phyloP scores from a whole-genome alignment of 2,329 filamentous ascomycete genomes.

The Paracoccidioides lutzii region DNA sequence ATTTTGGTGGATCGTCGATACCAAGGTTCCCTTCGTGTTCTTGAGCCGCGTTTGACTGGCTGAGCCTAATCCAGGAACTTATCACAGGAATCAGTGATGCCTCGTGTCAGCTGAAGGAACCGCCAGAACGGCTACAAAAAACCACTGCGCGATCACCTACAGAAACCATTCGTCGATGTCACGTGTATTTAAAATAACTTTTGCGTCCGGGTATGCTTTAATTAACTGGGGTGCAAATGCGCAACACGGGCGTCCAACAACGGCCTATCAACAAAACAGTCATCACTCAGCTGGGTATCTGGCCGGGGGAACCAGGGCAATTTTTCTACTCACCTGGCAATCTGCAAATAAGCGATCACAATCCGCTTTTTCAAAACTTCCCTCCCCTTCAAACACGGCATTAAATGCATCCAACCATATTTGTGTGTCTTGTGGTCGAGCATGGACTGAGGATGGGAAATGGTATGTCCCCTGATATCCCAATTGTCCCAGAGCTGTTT shows the following conservation, averaged over 20 bases:
- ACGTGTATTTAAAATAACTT: constrained; percentile 55
- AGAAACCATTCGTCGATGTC: constrained; percentile 53
- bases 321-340: constrained; percentile 33
- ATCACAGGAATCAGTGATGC: neutral
- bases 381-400: constrained; percentile 49
- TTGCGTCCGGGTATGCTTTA: constrained; percentile 60
- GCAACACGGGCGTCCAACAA: constrained; percentile 56
- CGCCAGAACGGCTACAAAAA: neutral
- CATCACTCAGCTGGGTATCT: neutral
- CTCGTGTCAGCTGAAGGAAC: neutral
- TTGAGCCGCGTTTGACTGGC: neutral
- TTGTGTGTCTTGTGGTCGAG: constrained; percentile 54
- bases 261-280: constrained; percentile 27
- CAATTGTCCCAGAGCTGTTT: constrained; percentile 51
- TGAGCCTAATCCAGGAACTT: neutral
- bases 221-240: constrained; percentile 58
- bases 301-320: too few relatives aligned
- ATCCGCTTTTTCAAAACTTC: constrained; percentile 51
- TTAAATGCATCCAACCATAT: constrained; percentile 59
- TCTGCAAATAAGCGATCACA: constrained; percentile 57
- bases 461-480: constrained; percentile 60
- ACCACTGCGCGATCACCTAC: constrained; percentile 15
- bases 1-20: neutral
- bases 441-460: constrained; percentile 58
- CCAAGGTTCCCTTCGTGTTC: neutral